Evolutionary conservation across 2,329 filamentous ascomycete species (phyloP).

Genomic region (Gremmenia infestans): DNA sequence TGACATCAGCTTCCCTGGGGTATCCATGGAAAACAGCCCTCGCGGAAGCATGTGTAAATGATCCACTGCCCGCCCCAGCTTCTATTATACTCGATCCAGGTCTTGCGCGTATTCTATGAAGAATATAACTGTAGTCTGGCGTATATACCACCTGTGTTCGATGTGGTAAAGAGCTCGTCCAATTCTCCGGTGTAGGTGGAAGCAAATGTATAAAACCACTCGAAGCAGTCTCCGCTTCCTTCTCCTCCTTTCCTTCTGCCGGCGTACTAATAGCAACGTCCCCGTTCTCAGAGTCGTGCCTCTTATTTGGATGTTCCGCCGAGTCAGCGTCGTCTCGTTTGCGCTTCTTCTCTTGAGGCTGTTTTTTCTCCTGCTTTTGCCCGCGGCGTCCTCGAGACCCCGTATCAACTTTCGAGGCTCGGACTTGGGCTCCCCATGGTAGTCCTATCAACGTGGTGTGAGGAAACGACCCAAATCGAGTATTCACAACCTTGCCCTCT

Average conservation of each 20-base stretch:
- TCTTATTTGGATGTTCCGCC: conserved; percentile 6
- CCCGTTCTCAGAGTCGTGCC: conserved; percentile 5
- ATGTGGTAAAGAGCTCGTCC: conserved; percentile 76
- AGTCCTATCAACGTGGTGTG: conserved; percentile 72
- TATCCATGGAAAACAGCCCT: conserved; percentile 73
- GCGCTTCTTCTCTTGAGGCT: conserved; percentile 40
- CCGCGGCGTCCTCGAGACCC: conserved; percentile 76
- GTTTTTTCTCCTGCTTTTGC: conserved; percentile 51
- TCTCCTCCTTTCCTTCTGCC: conserved; percentile 34
- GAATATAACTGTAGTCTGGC: conserved; percentile 79
- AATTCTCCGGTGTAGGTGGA: conserved; percentile 74
- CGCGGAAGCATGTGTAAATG: conserved; percentile 75
- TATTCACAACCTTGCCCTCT: conserved; percentile 79
- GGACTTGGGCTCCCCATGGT: conserved; percentile 88
- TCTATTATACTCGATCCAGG: conserved; percentile 73
- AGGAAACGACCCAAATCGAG: conserved; percentile 86
- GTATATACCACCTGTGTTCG: conserved; percentile 84
- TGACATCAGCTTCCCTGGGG: conserved; percentile 37
- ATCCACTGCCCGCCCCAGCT: conserved; percentile 76
- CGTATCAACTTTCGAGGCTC: conserved; percentile 85
- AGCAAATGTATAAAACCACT: conserved; percentile 76
- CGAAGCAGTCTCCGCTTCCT: conserved; percentile 48
- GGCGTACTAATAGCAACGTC: conserved; percentile 27
- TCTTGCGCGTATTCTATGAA: conserved; percentile 68
- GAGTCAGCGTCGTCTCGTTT: conserved; percentile 38